Base-by-base conservation (phyloP, 768 basidiomycete species). In the Tremella fuciformis region DNA sequence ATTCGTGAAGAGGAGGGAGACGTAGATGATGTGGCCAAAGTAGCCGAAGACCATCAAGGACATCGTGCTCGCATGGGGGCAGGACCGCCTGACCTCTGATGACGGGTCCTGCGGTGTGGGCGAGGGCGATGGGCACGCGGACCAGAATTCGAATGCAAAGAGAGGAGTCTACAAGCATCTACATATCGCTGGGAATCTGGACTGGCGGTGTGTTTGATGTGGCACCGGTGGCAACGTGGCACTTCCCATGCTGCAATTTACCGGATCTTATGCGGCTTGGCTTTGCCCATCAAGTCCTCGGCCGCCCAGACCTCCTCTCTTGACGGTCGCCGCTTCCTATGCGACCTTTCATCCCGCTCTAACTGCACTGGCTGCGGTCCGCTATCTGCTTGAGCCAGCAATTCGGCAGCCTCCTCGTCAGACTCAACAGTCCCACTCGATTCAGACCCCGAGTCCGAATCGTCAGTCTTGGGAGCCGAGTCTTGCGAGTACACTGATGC, bases 1-100 rank as follows among this genome's bases (percentile, higher is more conserved):
- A 77, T 99, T 98, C 68, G 92, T 84, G 73, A 97, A 81, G 42
- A 99, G 84, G 21, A 99, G 81, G 22, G 85, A 80, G 56, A 91
- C 87, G 80, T 96, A 91, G 67, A 97, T 79, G 64, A 96, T 83
- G 1, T 63, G 66, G 2, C 77, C 72, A 25, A 80, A 63, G 52
- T 69, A 73, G 42, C 73, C 71, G 58, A 75, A 70, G 38, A 68
- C 69, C 72, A 67, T 70, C 52, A 46, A 34, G 6, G 29, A 34
- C 29, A 34, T 34, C 29, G 29, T 34, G 29, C 29, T 34, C 29
- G 29, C 29, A 34, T 34, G 29, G 11, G 29, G 29, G 6, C 29
- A 34, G 29, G 29, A 6, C 29, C 11, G 29, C 29, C 29, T 11
- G 29, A 34, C 29, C 29, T 34, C 29, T 34, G 29, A 34, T 34